Base-by-base conservation (phyloP, 306 rosid genomes). In the Sicyos baderoa region DNA sequence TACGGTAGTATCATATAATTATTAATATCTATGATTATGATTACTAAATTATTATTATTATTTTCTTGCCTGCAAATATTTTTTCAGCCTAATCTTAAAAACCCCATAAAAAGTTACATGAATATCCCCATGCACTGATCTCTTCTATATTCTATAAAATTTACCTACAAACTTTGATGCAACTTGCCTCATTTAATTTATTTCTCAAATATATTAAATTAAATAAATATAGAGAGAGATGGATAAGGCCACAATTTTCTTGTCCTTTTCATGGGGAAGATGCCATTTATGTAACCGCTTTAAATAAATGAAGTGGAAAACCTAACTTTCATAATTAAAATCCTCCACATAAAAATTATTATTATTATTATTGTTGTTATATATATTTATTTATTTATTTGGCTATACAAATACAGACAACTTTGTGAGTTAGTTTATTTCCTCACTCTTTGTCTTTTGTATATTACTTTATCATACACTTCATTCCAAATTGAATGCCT, bases 231-330 rank as follows among this genome's bases (percentile, higher is more conserved):
- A 57, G 12, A 23, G 29, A 35, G 42, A 35, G 42, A 35, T 29
- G 64, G 9, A 56, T 58, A 29, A 59, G 22, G 13, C 47, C 53
- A 64, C 29, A 64, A 64, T 64, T 64, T 64, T 4, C 16, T 9
- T 45, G 53, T 64, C 53, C 29, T 63, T 63, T 35, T 19, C 52
- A 63, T 19, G 52, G 29, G 16, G 48, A 63, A 63, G 70, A 63
- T 16, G 18, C 52, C 53, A 42, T 37, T 37, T 64, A 9, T 37
- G 6, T 37, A 63, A 37, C 69, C 22, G 49, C 72, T 67, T 67
- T 57, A 68, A 68, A 50, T 68, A 68, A 68, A 68, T 68, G 72
- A 68, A 68, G 58, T 68, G 59, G 25, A 57, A 27, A 68, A 50
- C 54, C 50, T n/a, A 49, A 27, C 59, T 25, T 14, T 5, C 59